These are phyloP conservation scores for Bacterosira constricta DNA, from an alignment of 108 stramenopile genomes.

Conservation along the genomic window DNA sequence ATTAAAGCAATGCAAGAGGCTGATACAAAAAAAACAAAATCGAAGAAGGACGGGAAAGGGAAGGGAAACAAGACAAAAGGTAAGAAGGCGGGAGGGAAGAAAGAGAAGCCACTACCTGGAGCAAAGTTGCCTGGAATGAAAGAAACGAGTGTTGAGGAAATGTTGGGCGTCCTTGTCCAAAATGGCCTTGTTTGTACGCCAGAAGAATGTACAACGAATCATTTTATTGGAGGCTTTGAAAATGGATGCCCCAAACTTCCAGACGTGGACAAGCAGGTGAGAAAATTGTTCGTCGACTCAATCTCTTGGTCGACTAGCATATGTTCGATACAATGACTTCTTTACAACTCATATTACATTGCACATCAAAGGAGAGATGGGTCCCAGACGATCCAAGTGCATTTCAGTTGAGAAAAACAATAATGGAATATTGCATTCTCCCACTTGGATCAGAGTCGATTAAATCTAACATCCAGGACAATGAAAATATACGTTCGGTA, in stretches of 20 bases:
- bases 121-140: slow-evolving; percentile 65
- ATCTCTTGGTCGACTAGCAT: background rate
- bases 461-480: slow-evolving; percentile 32
- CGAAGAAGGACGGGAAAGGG: slow-evolving; percentile 38
- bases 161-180: slow-evolving; percentile 67
- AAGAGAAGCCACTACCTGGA: slow-evolving; percentile 81
- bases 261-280: slow-evolving; percentile 39
- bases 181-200: slow-evolving; percentile 54
- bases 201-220: slow-evolving; percentile 15
- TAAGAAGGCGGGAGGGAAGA: slow-evolving; percentile 64
- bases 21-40: slow-evolving; percentile 51
- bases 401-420: slow-evolving; percentile 66
- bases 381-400: slow-evolving; percentile 71
- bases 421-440: slow-evolving; percentile 79
- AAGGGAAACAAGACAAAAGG: slow-evolving; percentile 56
- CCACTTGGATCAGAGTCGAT: slow-evolving; percentile 58
- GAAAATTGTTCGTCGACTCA: background rate
- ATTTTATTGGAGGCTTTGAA: slow-evolving; percentile 61
- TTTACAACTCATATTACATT: background rate
- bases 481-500: slow-evolving; percentile 58
- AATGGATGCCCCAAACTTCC: slow-evolving; percentile 21
- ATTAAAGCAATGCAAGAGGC: slow-evolving; percentile 58
- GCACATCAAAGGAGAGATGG: slow-evolving; percentile 46
- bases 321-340: background rate
- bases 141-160: slow-evolving; percentile 66